These are phyloP conservation scores for Alternaria sp. DNA, from an alignment of 2,329 filamentous ascomycete species.

Conservation along the genomic window DNA sequence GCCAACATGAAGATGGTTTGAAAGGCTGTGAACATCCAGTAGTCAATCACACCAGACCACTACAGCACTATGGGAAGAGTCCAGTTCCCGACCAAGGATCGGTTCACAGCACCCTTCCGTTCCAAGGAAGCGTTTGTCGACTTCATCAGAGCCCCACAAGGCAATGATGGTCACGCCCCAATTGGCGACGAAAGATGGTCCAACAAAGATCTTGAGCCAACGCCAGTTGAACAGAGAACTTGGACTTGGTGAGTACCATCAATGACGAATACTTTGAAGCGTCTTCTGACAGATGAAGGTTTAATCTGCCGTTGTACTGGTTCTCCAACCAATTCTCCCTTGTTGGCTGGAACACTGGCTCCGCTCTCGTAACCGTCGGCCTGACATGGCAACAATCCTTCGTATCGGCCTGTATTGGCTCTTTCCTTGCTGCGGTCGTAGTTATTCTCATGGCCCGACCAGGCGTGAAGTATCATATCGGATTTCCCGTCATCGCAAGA, in stretches of 20 bases:
- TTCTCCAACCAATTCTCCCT: conserved; percentile 32
- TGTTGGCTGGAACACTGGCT: conserved; percentile 32
- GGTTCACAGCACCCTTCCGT: conserved; percentile 20
- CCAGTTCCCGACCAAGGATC: conserved; percentile 9
- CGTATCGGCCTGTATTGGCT: conserved; percentile 31
- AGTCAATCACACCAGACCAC: neutral
- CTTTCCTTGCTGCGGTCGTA: conserved; percentile 33
- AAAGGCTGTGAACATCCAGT: neutral
- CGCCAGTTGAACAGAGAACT: conserved; percentile 31
- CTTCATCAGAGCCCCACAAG: conserved; percentile 10
- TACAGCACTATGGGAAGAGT: conserved; percentile 15
- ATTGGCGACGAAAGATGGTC: conserved; percentile 34
- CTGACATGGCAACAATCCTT: conserved; percentile 39
- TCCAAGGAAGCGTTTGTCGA: conserved; percentile 32
- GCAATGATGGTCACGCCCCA: conserved; percentile 20
- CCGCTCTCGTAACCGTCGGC: conserved; percentile 29
- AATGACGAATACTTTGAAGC: neutral
- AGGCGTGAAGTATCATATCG: conserved; percentile 36
- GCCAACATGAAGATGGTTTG: conserved; percentile 6
- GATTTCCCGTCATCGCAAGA: conserved; percentile 29
- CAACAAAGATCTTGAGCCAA: conserved; percentile 38
- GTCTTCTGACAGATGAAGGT: conserved; percentile 10
- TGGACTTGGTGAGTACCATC: conserved; percentile 33
- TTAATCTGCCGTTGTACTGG: conserved; percentile 36
- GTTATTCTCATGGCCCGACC: conserved; percentile 36